Conservation (phyloP, 78 protist species). For the Bodo saltans region DNA sequence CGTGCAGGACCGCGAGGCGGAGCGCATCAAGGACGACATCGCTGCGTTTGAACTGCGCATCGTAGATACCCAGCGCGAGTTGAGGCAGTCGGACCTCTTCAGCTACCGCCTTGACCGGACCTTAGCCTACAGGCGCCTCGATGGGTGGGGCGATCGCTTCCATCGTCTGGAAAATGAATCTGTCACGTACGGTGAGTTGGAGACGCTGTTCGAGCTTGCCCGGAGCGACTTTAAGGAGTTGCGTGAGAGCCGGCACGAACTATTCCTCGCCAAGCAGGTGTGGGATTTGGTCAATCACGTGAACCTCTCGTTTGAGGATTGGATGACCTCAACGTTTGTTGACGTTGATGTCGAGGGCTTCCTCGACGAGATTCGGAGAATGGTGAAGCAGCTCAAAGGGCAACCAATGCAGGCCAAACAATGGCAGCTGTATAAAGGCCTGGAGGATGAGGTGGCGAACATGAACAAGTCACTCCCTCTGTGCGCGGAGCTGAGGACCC, state of each 20-base stretch:
- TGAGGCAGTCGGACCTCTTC: not conserved
- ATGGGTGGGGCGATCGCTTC: not conserved
- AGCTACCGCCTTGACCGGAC: not conserved
- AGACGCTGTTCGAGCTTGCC: slow-evolving; percentile 47
- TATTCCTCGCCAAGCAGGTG: slow-evolving; percentile 20
- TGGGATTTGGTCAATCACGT: slow-evolving; percentile 34
- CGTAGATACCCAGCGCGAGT: not conserved
- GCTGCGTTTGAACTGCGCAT: not conserved
- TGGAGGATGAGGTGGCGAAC: slow-evolving; percentile 33
- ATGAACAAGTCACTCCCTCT: slow-evolving; percentile 62
- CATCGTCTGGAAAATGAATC: not conserved
- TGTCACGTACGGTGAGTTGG: not conserved
- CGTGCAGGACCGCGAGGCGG: slow-evolving; percentile 48
- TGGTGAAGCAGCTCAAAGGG: slow-evolving; percentile 25
- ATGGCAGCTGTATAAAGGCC: slow-evolving; percentile 4
- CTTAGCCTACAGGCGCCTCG: slow-evolving; percentile 42
- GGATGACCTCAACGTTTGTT: slow-evolving; percentile 18
- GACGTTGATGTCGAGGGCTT: slow-evolving; percentile 59
- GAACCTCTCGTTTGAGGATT: not conserved
- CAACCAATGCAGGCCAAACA: not conserved
- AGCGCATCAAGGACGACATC: slow-evolving; percentile 31
- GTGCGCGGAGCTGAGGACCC: slow-evolving; percentile 61
- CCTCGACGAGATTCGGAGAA: slow-evolving; percentile 42
- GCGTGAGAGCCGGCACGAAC: slow-evolving; percentile 31
- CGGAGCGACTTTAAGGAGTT: slow-evolving; percentile 27